Base-by-base conservation (phyloP, 2,329 filamentous ascomycete species). In the Fusarium brevicatenulatum region DNA sequence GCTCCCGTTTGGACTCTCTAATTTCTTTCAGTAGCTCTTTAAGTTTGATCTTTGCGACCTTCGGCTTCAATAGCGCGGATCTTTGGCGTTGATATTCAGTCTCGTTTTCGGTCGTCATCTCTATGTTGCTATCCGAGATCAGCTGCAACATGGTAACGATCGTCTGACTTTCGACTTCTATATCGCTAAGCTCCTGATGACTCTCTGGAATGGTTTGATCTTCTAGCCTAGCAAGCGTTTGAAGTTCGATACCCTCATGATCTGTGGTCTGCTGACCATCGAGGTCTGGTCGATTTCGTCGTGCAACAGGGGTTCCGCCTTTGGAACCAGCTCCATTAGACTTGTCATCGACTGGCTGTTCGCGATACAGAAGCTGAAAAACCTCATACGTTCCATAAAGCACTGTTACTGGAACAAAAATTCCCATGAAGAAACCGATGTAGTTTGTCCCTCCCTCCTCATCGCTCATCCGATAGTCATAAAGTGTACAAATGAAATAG, bases 51-150 rank as follows among this genome's bases (percentile, higher is more conserved):
- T 8, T 37, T 7, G 2, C 10, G 5, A 4, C 11, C 1, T 4
- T 9, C 3, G 6, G 21, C 9, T 34, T 16, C 0, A 28, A 46
- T 0, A 63, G 4, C 0, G 4, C 7, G 5, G 15, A 25, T 2
- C 7, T 25, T 13, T 18, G 18, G 5, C 18, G 5, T 6, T 7
- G 12, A 18, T 39, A 34, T 2, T 8, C 13, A 2, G 5, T 5
- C n/a, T 50, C 47, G 16, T 16, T 34, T 2, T 19, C 16, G 34
- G n/a, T 10, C 11, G 8, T 10, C 3, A 18, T 23, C 1, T 19
- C 21, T 7, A 5, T 34, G 16, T 9, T 18, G 16, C 21, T 9
- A 13, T 0, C 11, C 0, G 30, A 50, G 16, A 34, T 34, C 2
- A 23, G 21, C 5, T 19, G 16, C 1, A 50, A 5, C 4, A 23